phyloP scores from a whole-genome alignment of 2,329 filamentous ascomycete species.

The Fusarium liriodendri region DNA sequence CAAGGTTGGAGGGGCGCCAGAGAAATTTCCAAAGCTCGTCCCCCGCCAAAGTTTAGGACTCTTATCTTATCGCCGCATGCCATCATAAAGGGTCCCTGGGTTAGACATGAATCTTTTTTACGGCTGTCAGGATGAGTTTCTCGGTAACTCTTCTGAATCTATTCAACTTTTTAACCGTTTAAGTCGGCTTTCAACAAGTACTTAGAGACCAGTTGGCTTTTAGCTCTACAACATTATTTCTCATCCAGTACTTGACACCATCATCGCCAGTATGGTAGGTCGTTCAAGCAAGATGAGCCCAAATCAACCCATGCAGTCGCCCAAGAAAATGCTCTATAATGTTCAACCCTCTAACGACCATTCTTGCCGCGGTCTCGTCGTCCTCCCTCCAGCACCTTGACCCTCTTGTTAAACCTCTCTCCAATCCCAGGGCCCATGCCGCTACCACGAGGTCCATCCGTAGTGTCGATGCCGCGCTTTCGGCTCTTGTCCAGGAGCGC shows the following conservation, averaged over 20 bases:
- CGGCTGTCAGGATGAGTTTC: background rate
- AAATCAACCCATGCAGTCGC: background rate
- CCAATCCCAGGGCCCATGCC: conserved; percentile 73
- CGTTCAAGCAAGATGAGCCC: background rate
- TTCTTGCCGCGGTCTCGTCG: conserved; percentile 57
- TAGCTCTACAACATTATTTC: background rate
- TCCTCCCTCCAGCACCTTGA: conserved; percentile 65
- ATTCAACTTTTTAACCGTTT: background rate
- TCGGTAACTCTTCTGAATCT: background rate
- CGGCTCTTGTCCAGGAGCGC: conserved; percentile 84
- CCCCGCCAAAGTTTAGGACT: conserved; percentile 36
- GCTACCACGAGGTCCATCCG: conserved; percentile 76
- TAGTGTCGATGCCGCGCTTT: conserved; percentile 77
- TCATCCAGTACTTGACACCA: background rate
- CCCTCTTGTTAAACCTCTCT: conserved; percentile 77
- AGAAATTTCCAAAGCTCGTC: conserved; percentile 39
- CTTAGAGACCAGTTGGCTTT: background rate
- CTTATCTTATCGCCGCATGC: conserved; percentile 35
- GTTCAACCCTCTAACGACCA: conserved; percentile 43
- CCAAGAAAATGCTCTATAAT: conserved; percentile 22
- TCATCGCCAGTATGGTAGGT: background rate
- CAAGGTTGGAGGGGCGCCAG: conserved; percentile 21
- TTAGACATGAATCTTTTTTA: background rate
- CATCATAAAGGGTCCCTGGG: background rate
- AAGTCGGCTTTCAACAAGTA: background rate